Conservation (phyloP, 306 rosid species). For the Corylus heterophylla region DNA sequence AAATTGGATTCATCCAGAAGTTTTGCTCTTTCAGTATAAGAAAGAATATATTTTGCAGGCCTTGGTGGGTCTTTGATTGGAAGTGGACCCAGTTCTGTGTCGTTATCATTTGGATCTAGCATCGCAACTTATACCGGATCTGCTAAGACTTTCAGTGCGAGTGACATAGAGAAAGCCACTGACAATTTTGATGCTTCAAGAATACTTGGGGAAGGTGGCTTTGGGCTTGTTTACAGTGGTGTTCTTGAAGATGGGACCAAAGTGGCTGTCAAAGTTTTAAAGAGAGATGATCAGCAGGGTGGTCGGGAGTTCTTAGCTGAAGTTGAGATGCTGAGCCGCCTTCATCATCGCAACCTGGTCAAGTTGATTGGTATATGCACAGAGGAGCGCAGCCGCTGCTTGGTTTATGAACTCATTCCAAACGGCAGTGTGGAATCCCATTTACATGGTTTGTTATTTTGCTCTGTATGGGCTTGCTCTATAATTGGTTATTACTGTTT, state of each 20-base stretch:
- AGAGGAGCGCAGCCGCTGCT: slow-evolving; percentile 71
- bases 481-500: slow-evolving; percentile 7
- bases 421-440: slow-evolving; percentile 98
- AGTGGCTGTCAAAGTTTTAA: slow-evolving; percentile 88
- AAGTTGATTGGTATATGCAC: slow-evolving; percentile 90
- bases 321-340: slow-evolving; percentile 99
- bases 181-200: slow-evolving; percentile 60
- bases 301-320: slow-evolving; percentile 92
- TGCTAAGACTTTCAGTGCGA: slow-evolving; percentile 77
- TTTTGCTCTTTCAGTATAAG: background rate
- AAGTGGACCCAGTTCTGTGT: slow-evolving; percentile 59
- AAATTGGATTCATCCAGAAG: background rate
- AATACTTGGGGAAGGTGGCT: slow-evolving; percentile 97
- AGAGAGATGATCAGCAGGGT: slow-evolving; percentile 96
- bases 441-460: slow-evolving; percentile 69
- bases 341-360: slow-evolving; percentile 94
- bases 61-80: slow-evolving; percentile 54
- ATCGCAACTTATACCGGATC: slow-evolving; percentile 79
- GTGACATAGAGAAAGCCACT: slow-evolving; percentile 78
- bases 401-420: slow-evolving; percentile 91
- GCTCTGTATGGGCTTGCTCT: slow-evolving; percentile 10
- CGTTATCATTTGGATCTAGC: slow-evolving; percentile 84
- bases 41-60: slow-evolving; percentile 47
- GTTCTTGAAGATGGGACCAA: slow-evolving; percentile 73
- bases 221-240: slow-evolving; percentile 88